Percentiles rank a stretch among this genome's conserved stretches.
These are phyloP conservation scores for Atalantia buxifolia DNA, from an alignment of 345 rosid species.

Conservation along the genomic window DNA sequence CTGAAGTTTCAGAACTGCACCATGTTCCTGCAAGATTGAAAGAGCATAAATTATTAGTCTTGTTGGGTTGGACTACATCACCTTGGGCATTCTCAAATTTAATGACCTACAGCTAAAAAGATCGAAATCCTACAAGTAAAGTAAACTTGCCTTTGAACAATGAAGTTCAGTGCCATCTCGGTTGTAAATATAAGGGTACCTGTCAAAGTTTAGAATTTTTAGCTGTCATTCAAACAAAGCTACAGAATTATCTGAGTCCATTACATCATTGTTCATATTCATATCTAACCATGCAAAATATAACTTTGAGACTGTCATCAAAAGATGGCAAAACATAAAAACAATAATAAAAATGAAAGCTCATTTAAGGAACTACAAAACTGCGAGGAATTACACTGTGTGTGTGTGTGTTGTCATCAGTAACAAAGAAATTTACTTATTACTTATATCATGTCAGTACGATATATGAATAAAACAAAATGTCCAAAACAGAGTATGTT, in stretches of 20 bases:
- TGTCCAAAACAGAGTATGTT: not conserved
- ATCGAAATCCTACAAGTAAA: not conserved
- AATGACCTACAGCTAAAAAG: not conserved
- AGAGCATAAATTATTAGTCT: not conserved
- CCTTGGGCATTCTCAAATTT: not conserved
- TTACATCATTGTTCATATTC: not conserved
- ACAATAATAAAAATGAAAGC: not conserved
- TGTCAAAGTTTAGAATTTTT: slow-evolving; percentile 26
- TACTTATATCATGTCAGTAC: not conserved
- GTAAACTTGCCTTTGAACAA: slow-evolving; percentile 71
- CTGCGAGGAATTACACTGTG: not conserved
- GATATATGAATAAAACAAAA: not conserved
- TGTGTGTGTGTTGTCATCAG: not conserved
- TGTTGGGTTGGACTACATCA: not conserved
- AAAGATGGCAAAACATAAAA: not conserved
- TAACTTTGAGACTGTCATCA: not conserved
- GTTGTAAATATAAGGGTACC: slow-evolving; percentile 82
- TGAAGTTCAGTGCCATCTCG: slow-evolving; percentile 83
- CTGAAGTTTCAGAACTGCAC: slow-evolving; percentile 66
- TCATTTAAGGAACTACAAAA: not conserved
- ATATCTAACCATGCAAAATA: not conserved
- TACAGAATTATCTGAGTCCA: not conserved
- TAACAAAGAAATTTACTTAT: not conserved
- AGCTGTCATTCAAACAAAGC: slow-evolving; percentile 12
- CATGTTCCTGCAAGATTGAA: slow-evolving; percentile 65